These are phyloP conservation scores for Ophiobolus disseminans DNA, from an alignment of 2,329 filamentous ascomycete genomes.

Conservation along the genomic window DNA sequence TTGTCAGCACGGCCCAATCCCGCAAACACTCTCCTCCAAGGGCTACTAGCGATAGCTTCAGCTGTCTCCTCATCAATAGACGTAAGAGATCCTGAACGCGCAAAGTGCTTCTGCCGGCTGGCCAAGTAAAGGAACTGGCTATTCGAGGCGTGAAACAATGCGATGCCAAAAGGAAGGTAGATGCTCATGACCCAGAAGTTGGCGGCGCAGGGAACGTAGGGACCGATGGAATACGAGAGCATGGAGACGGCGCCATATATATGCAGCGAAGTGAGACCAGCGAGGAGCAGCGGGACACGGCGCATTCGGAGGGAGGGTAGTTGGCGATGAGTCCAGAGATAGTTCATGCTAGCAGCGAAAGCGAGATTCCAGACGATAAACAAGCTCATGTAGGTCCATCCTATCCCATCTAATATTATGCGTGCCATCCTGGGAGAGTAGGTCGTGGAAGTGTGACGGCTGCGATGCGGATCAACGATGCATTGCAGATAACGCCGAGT, in stretches of 20 bases:
- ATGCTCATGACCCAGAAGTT: conserved; percentile 47
- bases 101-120: conserved; percentile 42
- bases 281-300: conserved; percentile 35
- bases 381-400: conserved; percentile 28
- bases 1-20: conserved; percentile 35
- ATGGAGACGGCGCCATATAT: conserved; percentile 34
- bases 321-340: conserved; percentile 34
- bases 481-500: no score
- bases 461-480: no score
- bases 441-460: not conserved
- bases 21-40: conserved; percentile 30
- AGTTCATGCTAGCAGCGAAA: conserved; percentile 19
- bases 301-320: conserved; percentile 42
- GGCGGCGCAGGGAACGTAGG: conserved; percentile 31
- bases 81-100: conserved; percentile 31
- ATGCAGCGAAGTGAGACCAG: conserved; percentile 33
- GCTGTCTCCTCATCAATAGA: conserved; percentile 33
- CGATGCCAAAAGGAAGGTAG: conserved; percentile 39
- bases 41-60: conserved; percentile 29
- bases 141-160: conserved; percentile 44
- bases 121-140: conserved; percentile 45
- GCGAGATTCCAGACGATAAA: conserved; percentile 26
- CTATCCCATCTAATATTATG: conserved; percentile 18
- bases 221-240: conserved; percentile 32
- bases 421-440: conserved; percentile 18